Percentiles rank a stretch among this genome's conserved stretches.
phyloP scores from a whole-genome alignment of 2,329 filamentous ascomycete genomes.

The Phaeophleospora eucalypticola region DNA sequence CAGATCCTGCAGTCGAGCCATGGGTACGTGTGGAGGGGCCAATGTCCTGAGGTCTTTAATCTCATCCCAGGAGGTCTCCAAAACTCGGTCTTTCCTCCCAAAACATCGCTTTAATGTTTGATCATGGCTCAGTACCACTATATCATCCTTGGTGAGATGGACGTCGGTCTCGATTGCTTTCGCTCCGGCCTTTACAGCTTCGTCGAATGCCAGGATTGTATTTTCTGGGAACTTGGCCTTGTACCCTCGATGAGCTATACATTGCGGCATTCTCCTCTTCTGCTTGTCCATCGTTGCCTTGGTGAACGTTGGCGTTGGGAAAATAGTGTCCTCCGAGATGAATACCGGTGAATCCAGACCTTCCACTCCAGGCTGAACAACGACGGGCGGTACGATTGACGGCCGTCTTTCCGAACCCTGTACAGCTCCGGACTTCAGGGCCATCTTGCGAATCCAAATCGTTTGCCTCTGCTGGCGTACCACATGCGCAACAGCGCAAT shows the following conservation, averaged over 20 bases:
- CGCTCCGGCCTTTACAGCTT: slow-evolving; percentile 67
- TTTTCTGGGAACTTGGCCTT: slow-evolving; percentile 81
- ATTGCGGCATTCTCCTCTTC: slow-evolving; percentile 54
- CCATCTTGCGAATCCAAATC: neutral
- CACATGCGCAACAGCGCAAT: too few species aligned
- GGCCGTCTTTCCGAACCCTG: slow-evolving; percentile 1
- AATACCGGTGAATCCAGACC: slow-evolving; percentile 25
- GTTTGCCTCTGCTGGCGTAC: neutral
- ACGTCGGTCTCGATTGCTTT: slow-evolving; percentile 87
- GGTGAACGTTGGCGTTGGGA: slow-evolving; percentile 23
- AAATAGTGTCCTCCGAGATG: slow-evolving; percentile 21
- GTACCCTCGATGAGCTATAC: slow-evolving; percentile 75
- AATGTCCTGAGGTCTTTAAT: slow-evolving; percentile 65
- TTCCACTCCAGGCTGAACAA: slow-evolving; percentile 29
- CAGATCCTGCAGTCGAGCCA: slow-evolving; percentile 72
- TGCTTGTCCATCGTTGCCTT: slow-evolving; percentile 19
- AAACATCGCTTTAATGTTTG: slow-evolving; percentile 74
- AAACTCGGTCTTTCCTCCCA: slow-evolving; percentile 66
- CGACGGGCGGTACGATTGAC: slow-evolving; percentile 24
- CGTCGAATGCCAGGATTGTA: slow-evolving; percentile 71
- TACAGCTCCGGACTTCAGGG: neutral
- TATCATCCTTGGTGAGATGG: slow-evolving; percentile 74
- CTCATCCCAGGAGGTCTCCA: slow-evolving; percentile 72
- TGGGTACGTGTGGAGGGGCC: slow-evolving; percentile 61
- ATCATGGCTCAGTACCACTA: slow-evolving; percentile 72